Base-by-base conservation (phyloP, 1,284 basidiomycete genomes). In the Schizophyllum amplum region DNA sequence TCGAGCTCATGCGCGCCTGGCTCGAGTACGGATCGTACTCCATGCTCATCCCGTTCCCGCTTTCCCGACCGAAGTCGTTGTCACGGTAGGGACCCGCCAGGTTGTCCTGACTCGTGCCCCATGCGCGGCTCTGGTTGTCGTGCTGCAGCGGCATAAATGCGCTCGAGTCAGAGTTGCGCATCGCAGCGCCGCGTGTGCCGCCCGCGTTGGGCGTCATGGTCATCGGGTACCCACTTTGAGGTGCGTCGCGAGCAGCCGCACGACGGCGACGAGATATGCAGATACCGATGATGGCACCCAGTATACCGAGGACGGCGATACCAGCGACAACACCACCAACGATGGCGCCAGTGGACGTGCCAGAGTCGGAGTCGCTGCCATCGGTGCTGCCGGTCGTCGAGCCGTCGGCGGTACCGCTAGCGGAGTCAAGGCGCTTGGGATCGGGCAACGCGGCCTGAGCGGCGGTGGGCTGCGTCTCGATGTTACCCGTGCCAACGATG, bases 401-500 rank as follows among this genome's bases (percentile, higher is more conserved):
- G 47, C 67, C 67, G 47, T 69, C 63, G 4, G 68, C 80, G 7
- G 70, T 64, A 1, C 79, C 80, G 20, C 67, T 65, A 2, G 71
- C 75, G 22, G 68, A 71, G 54, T 74, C 71, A 13, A 74, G 66
- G 22, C 70, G 72, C 20, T 79, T 71, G 60, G 65, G 81, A 4
- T 67, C 64, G 1, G 90, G 90, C 7, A 94, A 78, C 2, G 68
- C 67, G 6, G 73, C 72, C 5, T 71, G 76, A 0, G 73, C 63
- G 5, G 65, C 59, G 0, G 75, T 74, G 0, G 85, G 77, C 67
- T 95, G 92, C 0, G 70, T 69, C 51, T 83, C 91, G 26, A 95
- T 76, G 61, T 83, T 73, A 24, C 93, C 92, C 60, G 75, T 85
- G n/a, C 94, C 94, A 49, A 94, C 78, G 62, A 82, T 89, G 58